Evolutionary conservation across 2,329 filamentous ascomycete genomes (phyloP).

Genomic region (Cladophialophora carrionii): DNA sequence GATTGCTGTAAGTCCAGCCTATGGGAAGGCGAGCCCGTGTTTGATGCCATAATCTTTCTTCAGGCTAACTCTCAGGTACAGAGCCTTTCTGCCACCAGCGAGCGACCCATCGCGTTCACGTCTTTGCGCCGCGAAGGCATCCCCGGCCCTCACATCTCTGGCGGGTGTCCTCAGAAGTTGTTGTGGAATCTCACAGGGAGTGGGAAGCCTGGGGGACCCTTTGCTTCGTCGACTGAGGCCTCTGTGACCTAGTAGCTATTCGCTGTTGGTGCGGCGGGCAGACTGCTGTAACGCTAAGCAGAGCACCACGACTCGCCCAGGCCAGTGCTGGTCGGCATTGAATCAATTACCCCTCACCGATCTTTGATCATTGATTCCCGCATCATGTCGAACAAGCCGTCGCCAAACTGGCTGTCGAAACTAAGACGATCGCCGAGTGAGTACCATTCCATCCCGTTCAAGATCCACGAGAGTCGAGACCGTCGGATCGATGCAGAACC

Average conservation of each 20-base stretch:
- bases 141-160: background rate
- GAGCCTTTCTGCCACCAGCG: background rate
- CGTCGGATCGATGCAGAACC: background rate
- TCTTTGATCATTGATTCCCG: conserved; percentile 10
- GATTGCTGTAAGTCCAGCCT: conserved; percentile 7
- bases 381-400: conserved; percentile 26
- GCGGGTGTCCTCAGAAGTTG: conserved; percentile 1
- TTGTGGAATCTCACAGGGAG: conserved; percentile 18
- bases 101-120: background rate
- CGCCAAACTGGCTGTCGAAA: conserved; percentile 26
- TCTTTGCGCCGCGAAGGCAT: background rate
- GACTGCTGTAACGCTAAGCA: background rate
- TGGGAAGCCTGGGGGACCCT: background rate
- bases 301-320: background rate
- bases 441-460: background rate
- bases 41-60: conserved; percentile 19
- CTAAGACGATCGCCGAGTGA: conserved; percentile 13
- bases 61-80: conserved; percentile 13
- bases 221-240: background rate
- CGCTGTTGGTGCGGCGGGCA: background rate
- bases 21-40: background rate
- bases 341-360: conserved; percentile 14
- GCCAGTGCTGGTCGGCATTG: background rate
- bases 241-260: background rate
- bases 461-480: background rate